A percentile compares a stretch with the other conserved stretches of the same genome.
Conservation (phyloP, 129 eudicot genomes). For the Ambrosia trifida region DNA sequence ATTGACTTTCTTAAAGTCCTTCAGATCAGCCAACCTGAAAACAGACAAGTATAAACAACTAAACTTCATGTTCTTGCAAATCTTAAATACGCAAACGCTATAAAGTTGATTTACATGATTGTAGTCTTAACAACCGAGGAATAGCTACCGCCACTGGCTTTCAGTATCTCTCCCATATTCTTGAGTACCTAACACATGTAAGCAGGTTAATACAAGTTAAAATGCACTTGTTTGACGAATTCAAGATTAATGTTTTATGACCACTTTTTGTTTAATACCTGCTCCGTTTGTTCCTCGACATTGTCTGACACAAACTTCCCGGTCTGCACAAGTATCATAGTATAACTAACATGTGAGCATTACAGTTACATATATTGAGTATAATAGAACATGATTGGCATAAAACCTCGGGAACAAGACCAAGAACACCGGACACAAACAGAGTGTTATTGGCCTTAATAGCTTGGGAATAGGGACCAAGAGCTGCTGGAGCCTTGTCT, state of each 20-base stretch:
- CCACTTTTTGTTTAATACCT: conserved; percentile 47
- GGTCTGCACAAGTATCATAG: conserved; percentile 57
- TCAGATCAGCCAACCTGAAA: conserved; percentile 93
- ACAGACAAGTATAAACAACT: conserved; percentile 4
- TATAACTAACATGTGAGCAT: conserved; percentile 4
- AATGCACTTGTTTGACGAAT: background rate
- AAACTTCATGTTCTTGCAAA: background rate
- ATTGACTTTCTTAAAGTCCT: conserved; percentile 94
- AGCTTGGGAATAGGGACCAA: conserved; percentile 95
- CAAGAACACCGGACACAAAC: conserved; percentile 88
- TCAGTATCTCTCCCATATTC: conserved; percentile 97
- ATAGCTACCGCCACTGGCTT: conserved; percentile 87
- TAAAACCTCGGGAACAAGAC: conserved; percentile 87
- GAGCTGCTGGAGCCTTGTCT: conserved; percentile 95
- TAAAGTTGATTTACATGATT: conserved; percentile 53
- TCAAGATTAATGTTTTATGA: too few species aligned
- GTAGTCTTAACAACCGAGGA: conserved; percentile 96
- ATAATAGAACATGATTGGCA: background rate
- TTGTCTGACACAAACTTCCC: conserved; percentile 78
- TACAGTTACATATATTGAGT: background rate
- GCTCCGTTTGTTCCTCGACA: conserved; percentile 97
- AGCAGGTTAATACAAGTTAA: background rate
- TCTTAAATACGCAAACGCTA: background rate
- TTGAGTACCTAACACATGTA: conserved; percentile 60
- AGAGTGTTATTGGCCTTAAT: conserved; percentile 78